Percentiles rank a stretch among this genome's conserved stretches.
Evolutionary conservation across 2,329 filamentous ascomycete species (phyloP).

Genomic region (Fusarium anguioides): DNA sequence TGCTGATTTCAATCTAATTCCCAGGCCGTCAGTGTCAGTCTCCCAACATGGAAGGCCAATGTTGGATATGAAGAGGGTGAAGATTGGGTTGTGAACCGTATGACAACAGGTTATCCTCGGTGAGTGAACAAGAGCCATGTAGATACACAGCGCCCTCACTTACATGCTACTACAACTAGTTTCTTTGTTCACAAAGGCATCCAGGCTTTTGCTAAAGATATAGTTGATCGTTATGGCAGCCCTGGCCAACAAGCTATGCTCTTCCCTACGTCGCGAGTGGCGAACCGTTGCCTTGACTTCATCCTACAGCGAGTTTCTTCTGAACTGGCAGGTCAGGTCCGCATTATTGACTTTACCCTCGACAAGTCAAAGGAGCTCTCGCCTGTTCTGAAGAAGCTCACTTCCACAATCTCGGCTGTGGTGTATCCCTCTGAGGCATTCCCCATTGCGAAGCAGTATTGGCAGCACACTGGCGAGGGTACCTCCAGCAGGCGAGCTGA

Average conservation of each 20-base stretch:
- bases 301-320: slow-evolving; percentile 69
- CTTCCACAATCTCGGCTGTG: slow-evolving; percentile 74
- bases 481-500: slow-evolving; percentile 91
- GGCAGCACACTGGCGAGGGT: slow-evolving; percentile 96
- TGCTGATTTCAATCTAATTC: neutral
- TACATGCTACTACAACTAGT: slow-evolving; percentile 57
- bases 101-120: slow-evolving; percentile 93
- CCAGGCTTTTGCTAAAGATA: slow-evolving; percentile 74
- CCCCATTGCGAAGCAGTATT: slow-evolving; percentile 87
- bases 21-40: slow-evolving; percentile 93
- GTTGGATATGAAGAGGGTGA: slow-evolving; percentile 95
- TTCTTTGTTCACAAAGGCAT: slow-evolving; percentile 95
- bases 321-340: slow-evolving; percentile 60
- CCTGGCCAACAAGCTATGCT: slow-evolving; percentile 78
- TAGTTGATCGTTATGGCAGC: slow-evolving; percentile 72
- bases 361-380: slow-evolving; percentile 64
- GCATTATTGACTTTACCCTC: slow-evolving; percentile 72
- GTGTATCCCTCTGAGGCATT: slow-evolving; percentile 76
- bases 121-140: slow-evolving; percentile 51
- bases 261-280: slow-evolving; percentile 78
- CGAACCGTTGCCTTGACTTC: slow-evolving; percentile 80
- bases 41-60: slow-evolving; percentile 93
- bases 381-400: slow-evolving; percentile 63
- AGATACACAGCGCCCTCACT: slow-evolving; percentile 1
- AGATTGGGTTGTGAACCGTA: slow-evolving; percentile 82